Evolutionary conservation across 2,329 filamentous ascomycete species (phyloP), one percentile per base, ranked within the genome.

Genomic region (Berkeleyomyces rouxiae): DNA sequence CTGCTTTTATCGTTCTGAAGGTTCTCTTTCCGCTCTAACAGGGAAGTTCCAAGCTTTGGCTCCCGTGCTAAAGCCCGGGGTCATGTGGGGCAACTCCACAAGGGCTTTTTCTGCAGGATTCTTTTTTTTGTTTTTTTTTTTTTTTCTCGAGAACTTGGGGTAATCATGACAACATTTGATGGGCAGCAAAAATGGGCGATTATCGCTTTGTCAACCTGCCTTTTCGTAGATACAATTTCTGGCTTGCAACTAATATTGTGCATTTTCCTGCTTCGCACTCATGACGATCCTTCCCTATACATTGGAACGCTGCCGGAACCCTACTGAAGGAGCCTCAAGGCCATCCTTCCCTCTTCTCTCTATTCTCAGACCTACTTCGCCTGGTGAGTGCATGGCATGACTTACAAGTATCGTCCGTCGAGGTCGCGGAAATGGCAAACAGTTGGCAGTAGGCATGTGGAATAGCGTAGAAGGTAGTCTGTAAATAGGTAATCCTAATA

Each of bases 11-110:
- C 55, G 10, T 46, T 39, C 33, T 23, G 57, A 40, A 59, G 57
- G 33, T 44, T 23, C 40, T 44, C 57, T 53, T 36, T 53, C 49
- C 49, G 49, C 31, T 53, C 58, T 37, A 37, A 59, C 58, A 59
- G 43, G 57, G 57, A 59, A 59, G 58, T 59, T 59, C 40, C 58
- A 59, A 59, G 58, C 58, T 46, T 59, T 46, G 40, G 40, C 36
- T 44, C 58, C 49, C 49, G 49, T 13, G 44, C 58, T 44, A 59
- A 58, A 46, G 40, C 42, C 23, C 43, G 11, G 58, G 40, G 58
- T 33, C 37, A 43, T 43, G 58, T 59, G 58, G 58, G 42, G 58
- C 58, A 53, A n/a, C 37, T 59, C 58, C 37, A 46, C 13, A 37
- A 44, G n/a, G 49, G 7, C 10, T 40, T 44, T 43, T 36, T 1